Evolutionary conservation across 176 grass and related monocot species (phyloP), one percentile per base, ranked within the genome.

Genomic region (Oryza australiensis): DNA sequence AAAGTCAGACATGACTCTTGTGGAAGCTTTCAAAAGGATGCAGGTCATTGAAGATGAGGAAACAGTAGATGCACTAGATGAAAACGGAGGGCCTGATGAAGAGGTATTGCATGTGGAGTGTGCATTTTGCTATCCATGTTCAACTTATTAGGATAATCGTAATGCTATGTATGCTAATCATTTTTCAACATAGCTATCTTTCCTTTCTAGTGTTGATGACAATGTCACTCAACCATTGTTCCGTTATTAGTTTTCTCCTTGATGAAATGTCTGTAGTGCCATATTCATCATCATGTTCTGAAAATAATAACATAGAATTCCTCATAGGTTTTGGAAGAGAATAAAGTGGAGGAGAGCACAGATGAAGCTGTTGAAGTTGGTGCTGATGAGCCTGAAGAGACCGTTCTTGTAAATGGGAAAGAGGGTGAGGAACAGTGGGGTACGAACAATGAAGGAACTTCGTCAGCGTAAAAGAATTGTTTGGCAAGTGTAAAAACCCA

Each of bases 21-120:
- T 95, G 23, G 96, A 99, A 90, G 90, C 87, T 81, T 99, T 99
- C 82, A 99, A 93, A 88, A 81, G 40, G 35, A 94, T 99, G 90
- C 96, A 90, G 80, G 79, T 95, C 49, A 66, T 30, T 85, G 87
- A 99, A 84, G 89, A 99, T 24, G 93, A 88, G 51, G 66, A 80
- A 38, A 80, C 80, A 62, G 68, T 78, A 80, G 96, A 95, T 79
- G 85, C 67, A 66, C 45, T 53, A 7, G 77, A 87, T 85, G 93
- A 95, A 89, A 91, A 90, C 83, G 87, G 87, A 49, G 91, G 92
- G 32, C 83, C 69, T 77, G 89, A 83, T 66, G 76, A 88, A 67
- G 87, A 94, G 90, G 93, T 95, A 90, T 51, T 64, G 9, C 9
- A 10, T 78, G 26, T 73, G 62, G 28, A 75, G 63, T 68, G 42